Evolutionary conservation across 768 basidiomycete species (phyloP), one percentile per base, ranked within the genome.

Genomic region (Rhizopogon vinicolor): DNA sequence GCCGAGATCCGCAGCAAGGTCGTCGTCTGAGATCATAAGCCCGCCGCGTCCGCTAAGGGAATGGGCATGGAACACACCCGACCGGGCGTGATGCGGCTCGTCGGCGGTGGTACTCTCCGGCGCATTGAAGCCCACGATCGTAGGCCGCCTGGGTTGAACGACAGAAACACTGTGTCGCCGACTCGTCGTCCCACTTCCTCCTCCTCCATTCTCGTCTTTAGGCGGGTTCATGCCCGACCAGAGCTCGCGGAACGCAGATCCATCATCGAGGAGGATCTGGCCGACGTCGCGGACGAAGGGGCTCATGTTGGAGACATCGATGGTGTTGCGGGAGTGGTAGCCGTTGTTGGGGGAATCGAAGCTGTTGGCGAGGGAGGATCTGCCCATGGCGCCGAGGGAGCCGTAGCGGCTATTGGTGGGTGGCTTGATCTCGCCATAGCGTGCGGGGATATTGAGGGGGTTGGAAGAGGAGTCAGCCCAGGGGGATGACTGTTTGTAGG

Each of bases 261-360:
- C 83, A 54, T 91, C 89, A 63, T 91, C 88, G 48, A 86, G 69
- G 37, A 91, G 69, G 54, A 92, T 89, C 69, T 87, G 84, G 6
- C 82, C 84, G 16, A 93, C 87, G 67, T 93, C 89, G 22, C 91
- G 76, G n/a, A 89, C 82, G 66, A 93, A 93, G 0, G 91, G 91
- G 59, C 83, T 85, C 81, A 90, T 88, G 67, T 92, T 93, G 31
- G 89, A 87, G 41, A 82, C 70, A 69, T 91, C 79, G 22, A 69
- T 69, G 33, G 75, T 64, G 56, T 76, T 72, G 59, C 70, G 70
- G 60, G 58, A 73, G 54, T 74, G 72, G 69, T 73, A 72, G 62
- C 76, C 80, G 69, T 80, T 82, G 63, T 74, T 71, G 57, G 76
- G 75, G 44, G 78, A 80, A 63, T 80, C 80, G 58, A 74, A 68